Conservation (phyloP, 495 filamentous ascomycete genomes). For the Extremus antarcticus region DNA sequence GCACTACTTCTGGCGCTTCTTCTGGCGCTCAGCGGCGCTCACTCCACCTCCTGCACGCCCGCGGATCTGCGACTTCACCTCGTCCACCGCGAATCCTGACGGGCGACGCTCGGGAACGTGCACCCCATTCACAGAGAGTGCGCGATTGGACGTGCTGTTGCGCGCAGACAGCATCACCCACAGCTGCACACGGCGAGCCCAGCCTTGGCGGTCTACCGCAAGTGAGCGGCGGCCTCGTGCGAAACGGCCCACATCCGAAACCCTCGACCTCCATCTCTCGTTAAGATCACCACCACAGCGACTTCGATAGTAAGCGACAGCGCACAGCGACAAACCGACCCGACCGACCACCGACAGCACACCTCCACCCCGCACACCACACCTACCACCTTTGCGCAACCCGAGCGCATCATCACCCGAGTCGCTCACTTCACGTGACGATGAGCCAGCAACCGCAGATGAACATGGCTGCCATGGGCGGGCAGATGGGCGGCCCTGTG, state of each 20-base stretch:
- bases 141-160: background rate
- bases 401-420: background rate
- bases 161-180: background rate
- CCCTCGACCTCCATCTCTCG: too few species aligned
- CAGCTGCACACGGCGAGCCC: too few species aligned
- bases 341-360: too few species aligned
- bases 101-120: too few species aligned
- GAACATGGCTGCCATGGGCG: conserved; percentile 22
- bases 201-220: background rate
- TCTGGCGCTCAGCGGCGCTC: background rate
- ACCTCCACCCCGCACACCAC: background rate
- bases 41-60: background rate
- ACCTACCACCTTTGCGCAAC: background rate
- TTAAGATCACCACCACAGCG: too few species aligned
- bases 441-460: conserved; percentile 22
- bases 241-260: too few species aligned
- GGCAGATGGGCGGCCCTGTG: conserved; percentile 16
- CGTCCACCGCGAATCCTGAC: background rate
- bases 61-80: background rate
- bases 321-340: too few species aligned
- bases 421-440: background rate
- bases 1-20: background rate
- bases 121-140: background rate
- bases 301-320: too few species aligned
- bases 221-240: background rate